Conservation (phyloP, 345 rosid genomes). For the Pelargonium nanum region DNA sequence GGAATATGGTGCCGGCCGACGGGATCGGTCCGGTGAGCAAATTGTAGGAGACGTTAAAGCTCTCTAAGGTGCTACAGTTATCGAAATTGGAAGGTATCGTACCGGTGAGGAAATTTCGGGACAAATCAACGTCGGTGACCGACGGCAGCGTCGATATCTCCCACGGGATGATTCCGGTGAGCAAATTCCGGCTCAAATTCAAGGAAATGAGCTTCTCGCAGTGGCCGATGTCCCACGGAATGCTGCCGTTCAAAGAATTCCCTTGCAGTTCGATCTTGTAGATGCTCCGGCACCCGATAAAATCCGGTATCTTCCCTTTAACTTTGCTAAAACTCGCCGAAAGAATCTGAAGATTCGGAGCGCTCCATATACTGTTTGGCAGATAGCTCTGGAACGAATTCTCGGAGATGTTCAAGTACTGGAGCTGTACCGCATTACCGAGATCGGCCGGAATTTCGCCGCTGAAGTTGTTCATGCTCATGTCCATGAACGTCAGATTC, state of each 20-base stretch:
- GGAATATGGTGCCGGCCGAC: constrained; percentile 43
- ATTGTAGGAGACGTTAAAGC: constrained; percentile 71
- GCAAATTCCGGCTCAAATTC: constrained; percentile 55
- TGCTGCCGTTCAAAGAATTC: constrained; percentile 55
- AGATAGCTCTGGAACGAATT: constrained; percentile 40
- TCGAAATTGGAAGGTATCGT: constrained; percentile 74
- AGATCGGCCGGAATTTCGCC: constrained; percentile 64
- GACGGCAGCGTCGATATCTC: constrained; percentile 69
- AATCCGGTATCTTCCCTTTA: constrained; percentile 54
- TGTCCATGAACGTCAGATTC: constrained; percentile 55
- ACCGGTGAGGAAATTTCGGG: constrained; percentile 65
- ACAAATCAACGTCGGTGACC: constrained; percentile 67
- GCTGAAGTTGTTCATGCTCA: constrained; percentile 55
- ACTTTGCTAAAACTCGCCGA: constrained; percentile 53
- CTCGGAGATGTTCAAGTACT: constrained; percentile 61
- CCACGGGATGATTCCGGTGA: constrained; percentile 80
- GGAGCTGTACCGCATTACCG: constrained; percentile 42
- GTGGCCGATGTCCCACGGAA: constrained; percentile 75
- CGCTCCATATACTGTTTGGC: constrained; percentile 56
- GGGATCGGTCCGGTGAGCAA: constrained; percentile 70
- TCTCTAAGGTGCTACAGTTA: constrained; percentile 64
- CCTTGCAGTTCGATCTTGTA: constrained; percentile 72
- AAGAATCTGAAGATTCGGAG: constrained; percentile 58
- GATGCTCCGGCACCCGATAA: constrained; percentile 50
- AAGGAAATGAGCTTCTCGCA: constrained; percentile 72